These are phyloP conservation scores for Berkeleyomyces rouxiae DNA, from an alignment of 2,329 filamentous ascomycete genomes.

Conservation along the genomic window DNA sequence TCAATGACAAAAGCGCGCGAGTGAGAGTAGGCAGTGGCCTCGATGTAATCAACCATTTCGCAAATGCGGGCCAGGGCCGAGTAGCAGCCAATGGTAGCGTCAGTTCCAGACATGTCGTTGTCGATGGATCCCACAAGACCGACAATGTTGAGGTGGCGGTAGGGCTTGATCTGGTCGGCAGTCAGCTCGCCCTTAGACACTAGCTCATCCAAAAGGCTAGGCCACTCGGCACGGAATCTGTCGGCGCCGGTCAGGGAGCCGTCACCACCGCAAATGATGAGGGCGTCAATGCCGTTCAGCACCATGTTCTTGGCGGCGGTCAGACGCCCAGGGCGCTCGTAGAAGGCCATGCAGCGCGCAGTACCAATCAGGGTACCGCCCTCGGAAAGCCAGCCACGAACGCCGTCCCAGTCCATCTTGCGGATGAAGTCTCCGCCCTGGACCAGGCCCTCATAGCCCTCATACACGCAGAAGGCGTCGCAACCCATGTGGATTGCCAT, in stretches of 20 bases:
- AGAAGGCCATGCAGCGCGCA: constrained; percentile 82
- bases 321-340: constrained; percentile 69
- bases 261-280: constrained; percentile 94
- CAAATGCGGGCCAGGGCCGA: constrained; percentile 86
- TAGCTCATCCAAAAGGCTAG: constrained; percentile 69
- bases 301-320: constrained; percentile 90
- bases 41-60: constrained; percentile 90
- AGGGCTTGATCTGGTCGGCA: constrained; percentile 53
- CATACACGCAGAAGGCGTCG: constrained; percentile 68
- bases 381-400: constrained; percentile 83
- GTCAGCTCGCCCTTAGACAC: constrained; percentile 57
- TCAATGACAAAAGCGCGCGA: constrained; percentile 94
- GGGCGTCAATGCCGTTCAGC: constrained; percentile 76
- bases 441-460: constrained; percentile 92
- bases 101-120: constrained; percentile 93
- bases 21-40: constrained; percentile 86
- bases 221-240: constrained; percentile 85
- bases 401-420: constrained; percentile 81
- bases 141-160: constrained; percentile 83
- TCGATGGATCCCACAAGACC: constrained; percentile 94
- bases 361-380: constrained; percentile 94
- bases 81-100: constrained; percentile 94
- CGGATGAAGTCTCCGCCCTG: constrained; percentile 76
- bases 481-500: constrained; percentile 76
- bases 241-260: constrained; percentile 92